phyloP scores from a whole-genome alignment of 257 asterid genomes.

The Marsdenia floribunda region DNA sequence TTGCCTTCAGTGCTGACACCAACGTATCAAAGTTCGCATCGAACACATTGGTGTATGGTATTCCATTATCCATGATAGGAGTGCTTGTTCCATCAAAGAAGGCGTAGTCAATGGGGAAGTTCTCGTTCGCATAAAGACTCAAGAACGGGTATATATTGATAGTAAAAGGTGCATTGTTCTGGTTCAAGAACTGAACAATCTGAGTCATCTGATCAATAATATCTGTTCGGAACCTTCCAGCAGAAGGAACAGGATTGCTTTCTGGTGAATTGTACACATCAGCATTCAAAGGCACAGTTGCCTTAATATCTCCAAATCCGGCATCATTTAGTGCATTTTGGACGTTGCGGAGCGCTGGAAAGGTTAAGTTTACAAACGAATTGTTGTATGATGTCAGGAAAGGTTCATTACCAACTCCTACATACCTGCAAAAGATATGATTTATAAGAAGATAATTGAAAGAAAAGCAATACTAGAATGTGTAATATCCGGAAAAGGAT shows the following conservation, averaged over 20 bases:
- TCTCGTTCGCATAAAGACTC: conserved; percentile 32
- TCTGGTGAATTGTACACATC: conserved; percentile 37
- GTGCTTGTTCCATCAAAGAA: conserved; percentile 37
- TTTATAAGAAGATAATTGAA: neutral
- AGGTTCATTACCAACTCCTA: conserved; percentile 49
- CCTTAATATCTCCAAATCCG: conserved; percentile 28
- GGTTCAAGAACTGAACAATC: conserved; percentile 36
- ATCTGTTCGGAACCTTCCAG: conserved; percentile 37
- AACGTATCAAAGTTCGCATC: conserved; percentile 46
- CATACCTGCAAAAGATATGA: conserved; percentile 25
- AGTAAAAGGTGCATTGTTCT: conserved; percentile 38
- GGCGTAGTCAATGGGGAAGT: conserved; percentile 42
- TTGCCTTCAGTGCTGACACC: conserved; percentile 32
- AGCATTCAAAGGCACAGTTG: conserved; percentile 43
- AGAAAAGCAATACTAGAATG: neutral
- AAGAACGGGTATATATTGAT: conserved; percentile 43
- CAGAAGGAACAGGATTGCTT: conserved; percentile 33
- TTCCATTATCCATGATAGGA: conserved; percentile 30
- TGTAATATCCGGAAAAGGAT: neutral
- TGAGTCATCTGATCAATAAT: conserved; percentile 33
- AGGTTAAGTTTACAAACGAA: conserved; percentile 34
- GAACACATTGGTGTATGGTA: conserved; percentile 34
- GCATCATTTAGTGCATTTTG: conserved; percentile 49
- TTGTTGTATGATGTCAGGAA: conserved; percentile 35
- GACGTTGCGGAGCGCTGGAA: conserved; percentile 39